Evolutionary conservation across 2,329 filamentous ascomycete species (phyloP).

Genomic region (Sclerotinia subarctica): DNA sequence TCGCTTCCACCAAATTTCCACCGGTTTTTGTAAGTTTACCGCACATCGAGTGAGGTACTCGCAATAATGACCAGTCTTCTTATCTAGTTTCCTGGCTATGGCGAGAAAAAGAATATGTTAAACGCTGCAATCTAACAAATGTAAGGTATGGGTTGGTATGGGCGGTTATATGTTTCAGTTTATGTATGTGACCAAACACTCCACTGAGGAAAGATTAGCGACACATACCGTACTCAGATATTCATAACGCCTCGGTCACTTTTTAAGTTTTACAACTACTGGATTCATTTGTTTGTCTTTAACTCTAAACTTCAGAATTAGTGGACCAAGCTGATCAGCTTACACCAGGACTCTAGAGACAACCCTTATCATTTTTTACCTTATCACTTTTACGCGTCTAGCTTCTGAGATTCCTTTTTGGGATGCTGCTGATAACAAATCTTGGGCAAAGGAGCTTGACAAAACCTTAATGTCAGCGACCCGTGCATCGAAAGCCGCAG

Average conservation of each 20-base stretch:
- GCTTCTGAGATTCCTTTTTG: neutral
- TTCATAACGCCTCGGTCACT: neutral
- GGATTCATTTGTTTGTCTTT: slow-evolving; percentile 1
- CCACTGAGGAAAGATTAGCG: too few species aligned
- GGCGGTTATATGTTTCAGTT: neutral
- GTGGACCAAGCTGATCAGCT: neutral
- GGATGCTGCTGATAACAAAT: neutral
- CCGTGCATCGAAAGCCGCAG: neutral
- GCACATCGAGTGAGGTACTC: neutral
- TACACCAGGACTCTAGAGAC: neutral
- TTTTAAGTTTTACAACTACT: neutral
- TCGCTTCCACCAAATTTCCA: neutral
- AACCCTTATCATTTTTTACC: neutral
- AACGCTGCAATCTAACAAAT: neutral
- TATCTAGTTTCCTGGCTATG: slow-evolving; percentile 3
- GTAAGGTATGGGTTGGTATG: slow-evolving; percentile 8
- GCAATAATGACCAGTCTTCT: neutral
- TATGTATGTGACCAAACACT: neutral
- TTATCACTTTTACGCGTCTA: neutral
- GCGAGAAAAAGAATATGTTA: neutral
- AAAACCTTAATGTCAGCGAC: neutral
- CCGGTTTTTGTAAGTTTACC: neutral
- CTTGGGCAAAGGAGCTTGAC: neutral
- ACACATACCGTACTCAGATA: neutral
- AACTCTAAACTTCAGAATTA: neutral